These are phyloP conservation scores for Fusarium dimerum DNA, from an alignment of 2,329 filamentous ascomycete genomes.

Conservation along the genomic window DNA sequence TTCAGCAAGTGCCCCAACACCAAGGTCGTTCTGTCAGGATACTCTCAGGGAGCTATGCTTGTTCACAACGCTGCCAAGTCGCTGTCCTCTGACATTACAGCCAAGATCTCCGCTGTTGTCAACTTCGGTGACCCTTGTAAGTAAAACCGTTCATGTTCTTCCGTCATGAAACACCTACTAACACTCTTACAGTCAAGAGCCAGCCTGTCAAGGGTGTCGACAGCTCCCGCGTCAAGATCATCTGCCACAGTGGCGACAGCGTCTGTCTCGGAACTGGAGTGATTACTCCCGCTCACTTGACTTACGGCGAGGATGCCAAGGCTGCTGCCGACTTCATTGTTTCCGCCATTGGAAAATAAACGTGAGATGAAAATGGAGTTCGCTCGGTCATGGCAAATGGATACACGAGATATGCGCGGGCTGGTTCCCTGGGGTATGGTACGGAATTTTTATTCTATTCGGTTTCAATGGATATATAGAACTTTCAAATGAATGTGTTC, in stretches of 20 bases:
- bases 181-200: conserved; percentile 17
- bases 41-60: conserved; percentile 42
- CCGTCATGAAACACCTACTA: background rate
- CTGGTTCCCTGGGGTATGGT: too few relatives aligned
- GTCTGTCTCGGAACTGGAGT: conserved; percentile 33
- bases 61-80: conserved; percentile 46
- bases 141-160: conserved; percentile 9
- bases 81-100: conserved; percentile 36
- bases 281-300: conserved; percentile 29
- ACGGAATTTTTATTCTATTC: too few relatives aligned
- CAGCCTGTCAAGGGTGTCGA: conserved; percentile 25
- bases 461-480: too few relatives aligned
- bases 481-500: too few relatives aligned
- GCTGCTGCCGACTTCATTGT: conserved; percentile 32
- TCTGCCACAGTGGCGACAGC: conserved; percentile 36
- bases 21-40: conserved; percentile 47
- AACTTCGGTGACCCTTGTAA: conserved; percentile 34
- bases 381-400: background rate
- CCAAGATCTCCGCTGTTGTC: conserved; percentile 31
- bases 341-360: conserved; percentile 18
- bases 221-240: conserved; percentile 25
- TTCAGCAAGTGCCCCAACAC: conserved; percentile 45
- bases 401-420: too few relatives aligned
- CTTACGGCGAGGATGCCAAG: conserved; percentile 31
- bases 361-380: background rate